phyloP scores from a whole-genome alignment of 805 yeast genomes.

The Deakozyma indianensis region DNA sequence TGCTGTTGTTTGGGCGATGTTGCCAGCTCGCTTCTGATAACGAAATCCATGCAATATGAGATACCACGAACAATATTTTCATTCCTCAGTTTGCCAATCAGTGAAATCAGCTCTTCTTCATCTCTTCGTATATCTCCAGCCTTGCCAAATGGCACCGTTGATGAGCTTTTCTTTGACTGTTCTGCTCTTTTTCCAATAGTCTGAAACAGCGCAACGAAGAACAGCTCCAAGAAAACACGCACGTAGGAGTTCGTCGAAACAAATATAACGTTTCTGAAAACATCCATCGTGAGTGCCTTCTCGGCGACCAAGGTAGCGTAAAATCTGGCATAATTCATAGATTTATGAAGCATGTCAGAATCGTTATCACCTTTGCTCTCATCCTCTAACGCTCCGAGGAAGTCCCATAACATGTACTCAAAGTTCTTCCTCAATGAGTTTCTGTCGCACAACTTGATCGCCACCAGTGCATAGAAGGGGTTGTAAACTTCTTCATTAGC shows the following conservation, averaged over 20 bases:
- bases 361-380: slow-evolving; percentile 22
- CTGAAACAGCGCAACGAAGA: slow-evolving; percentile 55
- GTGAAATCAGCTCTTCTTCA: slow-evolving; percentile 34
- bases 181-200: slow-evolving; percentile 32
- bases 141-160: slow-evolving; percentile 7
- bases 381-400: slow-evolving; percentile 54
- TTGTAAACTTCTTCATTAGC: slow-evolving; percentile 71
- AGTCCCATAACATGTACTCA: slow-evolving; percentile 85
- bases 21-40: slow-evolving; percentile 22
- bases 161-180: not conserved
- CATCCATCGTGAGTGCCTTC: slow-evolving; percentile 57
- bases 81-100: slow-evolving; percentile 41
- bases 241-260: slow-evolving; percentile 49
- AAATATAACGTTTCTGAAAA: slow-evolving; percentile 60
- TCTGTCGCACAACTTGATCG: slow-evolving; percentile 54
- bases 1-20: slow-evolving; percentile 36
- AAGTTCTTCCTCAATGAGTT: slow-evolving; percentile 70
- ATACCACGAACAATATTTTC: slow-evolving; percentile 51
- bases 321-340: slow-evolving; percentile 64
- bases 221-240: slow-evolving; percentile 55
- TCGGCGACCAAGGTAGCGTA: slow-evolving; percentile 66
- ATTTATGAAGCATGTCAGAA: slow-evolving; percentile 39
- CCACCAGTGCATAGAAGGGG: slow-evolving; percentile 78
- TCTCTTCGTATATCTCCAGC: slow-evolving; percentile 24
- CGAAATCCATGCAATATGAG: slow-evolving; percentile 38